Evolutionary conservation across 192 early-diverging fungal species (phyloP).

Genomic region (Martensiomyces pterosporus): DNA sequence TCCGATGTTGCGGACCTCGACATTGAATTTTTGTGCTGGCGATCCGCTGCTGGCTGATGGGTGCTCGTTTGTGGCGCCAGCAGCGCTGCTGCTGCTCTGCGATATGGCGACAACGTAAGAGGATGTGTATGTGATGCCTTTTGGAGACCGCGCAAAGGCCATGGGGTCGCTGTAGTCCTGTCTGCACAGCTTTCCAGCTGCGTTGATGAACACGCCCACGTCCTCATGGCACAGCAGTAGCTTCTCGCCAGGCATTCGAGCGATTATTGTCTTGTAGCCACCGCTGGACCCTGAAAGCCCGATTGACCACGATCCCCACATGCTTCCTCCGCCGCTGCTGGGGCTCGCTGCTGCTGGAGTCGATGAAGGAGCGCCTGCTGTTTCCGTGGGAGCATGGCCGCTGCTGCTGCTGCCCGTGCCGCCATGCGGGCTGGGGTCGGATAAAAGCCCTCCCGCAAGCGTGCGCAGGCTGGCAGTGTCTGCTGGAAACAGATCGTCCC

Average conservation of each 20-base stretch:
- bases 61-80: slow-evolving; percentile 2
- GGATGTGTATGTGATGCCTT: slow-evolving; percentile 44
- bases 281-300: slow-evolving; percentile 27
- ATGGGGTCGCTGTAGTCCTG: slow-evolving; percentile 42
- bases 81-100: slow-evolving; percentile 1
- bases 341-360: slow-evolving; percentile 1
- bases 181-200: slow-evolving; percentile 46
- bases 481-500: slow-evolving; percentile 48
- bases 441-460: slow-evolving; percentile 16
- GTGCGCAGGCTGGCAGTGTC: slow-evolving; percentile 46
- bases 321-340: slow-evolving; percentile 14
- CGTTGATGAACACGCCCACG: slow-evolving; percentile 46
- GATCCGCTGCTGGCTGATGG: neutral
- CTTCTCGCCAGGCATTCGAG: slow-evolving; percentile 47
- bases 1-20: slow-evolving; percentile 85
- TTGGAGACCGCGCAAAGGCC: slow-evolving; percentile 30
- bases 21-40: slow-evolving; percentile 30
- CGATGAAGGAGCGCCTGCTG: too few relatives aligned
- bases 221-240: slow-evolving; percentile 48
- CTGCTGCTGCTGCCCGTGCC: neutral
- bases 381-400: neutral
- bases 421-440: neutral
- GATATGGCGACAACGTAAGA: slow-evolving; percentile 41
- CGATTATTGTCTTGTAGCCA: slow-evolving; percentile 37
- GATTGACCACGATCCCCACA: slow-evolving; percentile 50